Evolutionary conservation across 2,329 filamentous ascomycete species (phyloP), one percentile per base, ranked within the genome.

Genomic region (Fusarium chuoi): DNA sequence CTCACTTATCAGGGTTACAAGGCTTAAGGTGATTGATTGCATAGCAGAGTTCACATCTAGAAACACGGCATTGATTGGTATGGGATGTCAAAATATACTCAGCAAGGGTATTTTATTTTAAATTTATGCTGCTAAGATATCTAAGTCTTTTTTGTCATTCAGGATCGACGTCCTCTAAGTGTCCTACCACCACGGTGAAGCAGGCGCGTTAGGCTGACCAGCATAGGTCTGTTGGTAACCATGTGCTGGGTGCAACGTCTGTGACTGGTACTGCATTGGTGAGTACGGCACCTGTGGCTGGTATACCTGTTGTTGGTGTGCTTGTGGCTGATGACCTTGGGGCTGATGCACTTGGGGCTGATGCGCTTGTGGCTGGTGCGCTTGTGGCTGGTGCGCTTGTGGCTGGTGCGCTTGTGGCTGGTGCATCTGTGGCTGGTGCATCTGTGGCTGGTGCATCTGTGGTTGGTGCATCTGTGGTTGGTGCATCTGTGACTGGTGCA

Each of bases 21-120:
- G 28, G n/a, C 26, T 51, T 20, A 12, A 22, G 30, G 30, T 39
- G 22, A 41, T 57, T 39, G 22, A 35, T 58, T 39, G 24, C 28
- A 64, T 35, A n/a, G 42, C 44, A 69, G 46, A n/a, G 26, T 58
- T 73, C 24, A 42, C 41, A 51, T 41, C 49, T 73, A 69, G 70
- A 51, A 65, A 24, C 36, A 39, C 52, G 41, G 35, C 24, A 68
- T 65, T 60, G 58, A 71, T 68, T 62, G 33, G 15, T 42, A 42
- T 42, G 41, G 41, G 9, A n/a, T n/a, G 39, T 42, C n/a, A 42
- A 42, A 24, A 42, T 42, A 42, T 24, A 42, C 15, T 24, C 15
- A 42, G n/a, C 10, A n/a, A 15, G 17, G 22, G 41, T 42, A 42
- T 42, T 42, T 42, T n/a, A 42, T 42, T 42, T 42, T 42, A 17